Evolutionary conservation across 805 yeast species (phyloP), one percentile per base, ranked within the genome.

Genomic region (Pichia rugopelliculosa): DNA sequence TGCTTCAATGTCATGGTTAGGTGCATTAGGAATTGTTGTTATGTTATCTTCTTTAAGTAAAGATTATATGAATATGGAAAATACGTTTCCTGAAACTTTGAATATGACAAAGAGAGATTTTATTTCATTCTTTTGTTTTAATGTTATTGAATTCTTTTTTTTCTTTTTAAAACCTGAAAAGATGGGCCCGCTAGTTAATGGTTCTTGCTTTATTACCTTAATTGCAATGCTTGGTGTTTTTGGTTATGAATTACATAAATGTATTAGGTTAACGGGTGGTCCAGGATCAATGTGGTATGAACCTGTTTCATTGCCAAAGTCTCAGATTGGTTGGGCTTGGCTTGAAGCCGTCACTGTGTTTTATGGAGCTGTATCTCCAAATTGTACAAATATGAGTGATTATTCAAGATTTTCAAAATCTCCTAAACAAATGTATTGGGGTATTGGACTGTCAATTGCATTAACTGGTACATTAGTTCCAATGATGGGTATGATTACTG

Each of bases 1-100:
- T 50, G 69, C 72, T 1, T 66, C 71, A 8, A 74, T 71, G 49
- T 58, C 75, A 1, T 75, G 64, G 59, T 61, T 73, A 12, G 76
- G 77, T 36, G 77, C 72, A 3, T 67, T 67, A 40, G 61, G 74
- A 41, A 55, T 73, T 10, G 60, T 66, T 11, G 60, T 67, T 20
- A 60, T 74, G 26, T 47, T 74, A n/a, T 64, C 69, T 10, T 58
- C 72, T 25, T 63, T 69, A 55, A 68, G 70, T 51, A 62, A 70
- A n/a, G 55, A 64, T 15, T 74, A 64, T 54, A 57, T 66, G 57
- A 63, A 58, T 37, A 57, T 73, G 60, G 55, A 63, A 44, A 69
- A 72, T 55, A 67, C 71, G 5, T 60, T 68, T 41, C 75, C 65
- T 7, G 65, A 57, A 2, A 52, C 61, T 21, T 60, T 68, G 4